These are phyloP conservation scores for Ophiocordyceps sinensis DNA, from an alignment of 2,329 filamentous ascomycete species.

Conservation along the genomic window DNA sequence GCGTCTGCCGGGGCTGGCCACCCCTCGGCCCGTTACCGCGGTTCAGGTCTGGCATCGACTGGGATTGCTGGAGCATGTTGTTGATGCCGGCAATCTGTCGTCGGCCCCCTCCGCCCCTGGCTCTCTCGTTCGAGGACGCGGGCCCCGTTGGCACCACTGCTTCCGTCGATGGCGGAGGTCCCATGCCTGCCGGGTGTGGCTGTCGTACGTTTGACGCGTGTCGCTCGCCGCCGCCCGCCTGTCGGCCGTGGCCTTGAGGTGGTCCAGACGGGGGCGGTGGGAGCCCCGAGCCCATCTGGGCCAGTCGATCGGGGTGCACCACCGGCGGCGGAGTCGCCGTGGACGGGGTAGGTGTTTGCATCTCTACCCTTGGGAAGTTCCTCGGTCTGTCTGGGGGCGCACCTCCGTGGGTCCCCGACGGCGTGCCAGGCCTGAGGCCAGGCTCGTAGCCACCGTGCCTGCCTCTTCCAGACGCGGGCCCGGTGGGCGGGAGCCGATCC, in stretches of 20 bases:
- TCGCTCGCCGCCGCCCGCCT: conserved; percentile 19
- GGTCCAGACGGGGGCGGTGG: conserved; percentile 11
- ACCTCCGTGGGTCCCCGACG: conserved; percentile 11
- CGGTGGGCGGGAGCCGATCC: conserved; percentile 37
- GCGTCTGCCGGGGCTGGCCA: conserved; percentile 23
- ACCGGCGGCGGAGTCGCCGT: conserved; percentile 13
- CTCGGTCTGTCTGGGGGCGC: conserved; percentile 27
- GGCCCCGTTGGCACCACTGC: conserved; percentile 19
- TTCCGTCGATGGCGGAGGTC: conserved; percentile 11
- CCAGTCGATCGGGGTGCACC: conserved; percentile 36
- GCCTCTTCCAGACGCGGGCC: conserved; percentile 33
- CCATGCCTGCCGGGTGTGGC: conserved; percentile 4
- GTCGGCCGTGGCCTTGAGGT: conserved; percentile 14
- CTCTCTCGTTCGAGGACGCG: conserved; percentile 20
- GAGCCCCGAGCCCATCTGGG: conserved; percentile 24
- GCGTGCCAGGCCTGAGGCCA: conserved; percentile 14
- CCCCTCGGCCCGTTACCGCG: conserved; percentile 20
- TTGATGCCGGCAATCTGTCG: conserved; percentile 47
- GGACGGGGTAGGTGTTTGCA: conserved; percentile 10
- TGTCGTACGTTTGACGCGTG: conserved; percentile 10
- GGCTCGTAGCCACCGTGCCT: conserved; percentile 30
- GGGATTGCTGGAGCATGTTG: conserved; percentile 38
- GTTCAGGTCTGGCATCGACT: conserved; percentile 21
- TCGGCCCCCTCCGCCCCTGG: conserved; percentile 23
- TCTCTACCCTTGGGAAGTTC: conserved; percentile 17